phyloP scores from a whole-genome alignment of 179 eudicot species.

The Actinidia arguta region DNA sequence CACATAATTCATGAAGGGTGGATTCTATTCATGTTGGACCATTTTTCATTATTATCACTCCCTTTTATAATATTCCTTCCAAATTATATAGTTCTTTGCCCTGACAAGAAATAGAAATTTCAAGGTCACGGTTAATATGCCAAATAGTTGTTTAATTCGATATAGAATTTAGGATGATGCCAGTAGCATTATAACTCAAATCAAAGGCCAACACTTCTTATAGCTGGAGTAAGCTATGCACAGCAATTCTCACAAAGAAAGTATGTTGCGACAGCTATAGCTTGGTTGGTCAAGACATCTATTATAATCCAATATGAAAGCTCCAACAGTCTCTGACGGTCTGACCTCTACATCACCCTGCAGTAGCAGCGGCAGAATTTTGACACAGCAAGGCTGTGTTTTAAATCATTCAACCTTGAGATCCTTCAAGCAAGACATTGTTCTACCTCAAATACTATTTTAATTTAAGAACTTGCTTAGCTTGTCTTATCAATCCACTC shows the following conservation, averaged over 20 bases:
- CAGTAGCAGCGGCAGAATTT: neutral
- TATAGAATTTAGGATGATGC: neutral
- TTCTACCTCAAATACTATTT: neutral
- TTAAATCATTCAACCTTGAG: neutral
- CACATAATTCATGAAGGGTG: neutral
- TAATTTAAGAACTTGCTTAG: neutral
- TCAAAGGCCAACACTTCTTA: neutral
- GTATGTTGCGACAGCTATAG: neutral
- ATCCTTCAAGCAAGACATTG: neutral
- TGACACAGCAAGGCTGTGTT: neutral
- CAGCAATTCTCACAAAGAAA: too few relatives aligned
- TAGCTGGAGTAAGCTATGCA: neutral
- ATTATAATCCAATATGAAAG: neutral
- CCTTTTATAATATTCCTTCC: neutral
- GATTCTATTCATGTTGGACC: neutral
- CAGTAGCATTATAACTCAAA: neutral
- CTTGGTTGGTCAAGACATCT: neutral
- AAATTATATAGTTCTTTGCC: too few relatives aligned
- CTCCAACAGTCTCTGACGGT: neutral
- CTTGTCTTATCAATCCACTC: neutral
- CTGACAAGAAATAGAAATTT: too few relatives aligned
- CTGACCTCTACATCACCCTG: neutral
- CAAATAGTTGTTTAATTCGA: neutral
- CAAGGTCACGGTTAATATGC: neutral
- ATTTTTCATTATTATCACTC: neutral